Evolutionary conservation across 2,329 filamentous ascomycete species (phyloP), one percentile per base, ranked within the genome.

Genomic region (Botrytis galanthina): DNA sequence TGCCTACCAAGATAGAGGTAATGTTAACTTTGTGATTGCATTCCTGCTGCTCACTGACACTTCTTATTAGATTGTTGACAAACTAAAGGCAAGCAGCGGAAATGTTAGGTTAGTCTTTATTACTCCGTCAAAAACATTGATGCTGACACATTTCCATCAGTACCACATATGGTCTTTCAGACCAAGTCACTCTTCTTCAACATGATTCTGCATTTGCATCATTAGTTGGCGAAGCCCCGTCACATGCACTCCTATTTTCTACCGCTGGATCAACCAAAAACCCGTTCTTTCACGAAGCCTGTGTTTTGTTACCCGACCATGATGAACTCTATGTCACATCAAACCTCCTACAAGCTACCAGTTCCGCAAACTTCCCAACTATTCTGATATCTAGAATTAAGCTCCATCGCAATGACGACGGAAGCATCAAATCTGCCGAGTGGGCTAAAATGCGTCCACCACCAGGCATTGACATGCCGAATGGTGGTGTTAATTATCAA

Each of bases 251-350:
- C 22, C 79, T 86, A 14, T 80, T 86, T 39, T 83, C 83, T 8
- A 82, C 84, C 0, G 76, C 79, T 7, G 80, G 82, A 39, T 78
- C 80, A 9, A 83, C 83, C 37, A 80, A 81, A 26, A 85, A 83
- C 57, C 83, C 84, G 12, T 84, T 87, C 77, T 87, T 86, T 76
- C 80, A 84, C 76, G 81, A 82, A 66, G 84, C 83, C 8, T 86
- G 85, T 73, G 83, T 84, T 44, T 85, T 83, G 75, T 51, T 84
- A 8, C 78, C 81, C 7, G 76, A 80, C 14, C 77, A 81, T 37
- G 83, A 80, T 64, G 84, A 86, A 75, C 80, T 87, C 32, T 87
- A 84, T 75, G 78, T 82, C 29, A 87, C 84, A 9, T 87, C 85
- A 39, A 82, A 82, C 74, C 81, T 85, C 6, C 80, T 87, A 12